Evolutionary conservation across 805 yeast species (phyloP).

Genomic region (Zygotorulaspora chibaensis): DNA sequence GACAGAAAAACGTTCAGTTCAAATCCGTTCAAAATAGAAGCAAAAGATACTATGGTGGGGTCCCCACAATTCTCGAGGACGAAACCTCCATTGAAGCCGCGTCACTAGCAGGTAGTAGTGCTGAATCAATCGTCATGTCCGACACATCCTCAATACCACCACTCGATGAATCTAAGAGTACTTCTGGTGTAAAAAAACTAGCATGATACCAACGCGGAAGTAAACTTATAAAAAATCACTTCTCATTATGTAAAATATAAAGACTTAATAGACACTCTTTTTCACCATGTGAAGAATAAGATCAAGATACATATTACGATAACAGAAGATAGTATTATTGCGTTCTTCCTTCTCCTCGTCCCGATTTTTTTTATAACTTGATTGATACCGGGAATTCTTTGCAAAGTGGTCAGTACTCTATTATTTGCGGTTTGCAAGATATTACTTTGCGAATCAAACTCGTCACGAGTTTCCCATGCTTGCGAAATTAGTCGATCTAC

Average conservation of each 20-base stretch:
- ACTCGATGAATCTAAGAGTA: neutral
- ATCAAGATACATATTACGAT: slow-evolving; percentile 69
- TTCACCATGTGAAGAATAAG: slow-evolving; percentile 49
- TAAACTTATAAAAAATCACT: too few species aligned
- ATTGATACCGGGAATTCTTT: slow-evolving; percentile 78
- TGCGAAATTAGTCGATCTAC: slow-evolving; percentile 79
- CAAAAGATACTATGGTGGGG: slow-evolving; percentile 25
- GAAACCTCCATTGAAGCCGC: slow-evolving; percentile 25
- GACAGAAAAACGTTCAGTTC: slow-evolving; percentile 31
- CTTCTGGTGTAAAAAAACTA: neutral
- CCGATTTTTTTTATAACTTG: slow-evolving; percentile 73
- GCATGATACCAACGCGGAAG: neutral
- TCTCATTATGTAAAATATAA: too few species aligned
- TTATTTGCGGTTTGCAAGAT: slow-evolving; percentile 59
- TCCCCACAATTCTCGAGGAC: slow-evolving; percentile 32
- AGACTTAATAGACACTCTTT: too few species aligned
- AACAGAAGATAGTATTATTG: slow-evolving; percentile 72
- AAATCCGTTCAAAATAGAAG: slow-evolving; percentile 24
- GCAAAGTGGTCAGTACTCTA: slow-evolving; percentile 55
- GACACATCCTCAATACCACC: slow-evolving; percentile 16
- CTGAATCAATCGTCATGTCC: slow-evolving; percentile 9
- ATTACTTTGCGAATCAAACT: slow-evolving; percentile 66
- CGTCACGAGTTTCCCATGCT: slow-evolving; percentile 88
- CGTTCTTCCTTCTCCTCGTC: slow-evolving; percentile 83
- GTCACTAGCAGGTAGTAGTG: slow-evolving; percentile 19